Base-by-base conservation (phyloP, 2,329 filamentous ascomycete species). In the Hymenoscyphus albidus region DNA sequence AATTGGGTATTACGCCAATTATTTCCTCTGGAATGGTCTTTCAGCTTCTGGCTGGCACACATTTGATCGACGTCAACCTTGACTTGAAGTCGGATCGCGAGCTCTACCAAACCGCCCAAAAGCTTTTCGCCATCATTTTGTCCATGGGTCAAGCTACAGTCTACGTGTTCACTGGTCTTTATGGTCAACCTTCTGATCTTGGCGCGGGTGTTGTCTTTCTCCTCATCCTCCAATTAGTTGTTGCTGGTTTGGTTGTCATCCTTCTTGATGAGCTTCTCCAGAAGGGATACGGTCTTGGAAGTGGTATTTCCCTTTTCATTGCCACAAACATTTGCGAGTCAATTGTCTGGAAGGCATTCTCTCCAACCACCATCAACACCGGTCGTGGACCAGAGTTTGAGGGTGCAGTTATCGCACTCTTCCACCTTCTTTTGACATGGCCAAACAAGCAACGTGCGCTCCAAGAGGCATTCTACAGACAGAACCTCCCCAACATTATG, bases 291-390 rank as follows among this genome's bases (percentile, higher is more conserved):
- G 95, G 95, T 80, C 90, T 99, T 70, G 95, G 95, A 80, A 96
- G 92, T 77, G 95, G 95, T 82, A 99, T 99, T 79, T 98, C 94
- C 58, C 91, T 99, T 70, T 99, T 99, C 86, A 99, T 99, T 78
- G 95, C 95, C 72, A 99, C 95, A 83, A 98, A 98, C 87, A 98
- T 99, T 77, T 99, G 95, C 91, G 95, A 99, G 85, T 97, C 94
- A 64, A 99, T 99, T 80, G 91, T 99, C 83, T 99, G 95, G 95
- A 97, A 97, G 86, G 95, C 96, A 61, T 98, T 99, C 85, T 98
- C 94, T 62, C 96, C 96, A 64, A 98, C 93, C 67, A 98, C 95
- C 77, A 96, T 98, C 83, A 99, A 99, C 87, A 99, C 96, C 71
- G 95, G 95, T 73, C 93, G 95, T 86, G 95, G 95, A 67, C 96